A percentile compares a stretch with the other conserved stretches of the same genome.
Evolutionary conservation across 805 yeast genomes (phyloP).

Genomic region (Pichia kluyveri): DNA sequence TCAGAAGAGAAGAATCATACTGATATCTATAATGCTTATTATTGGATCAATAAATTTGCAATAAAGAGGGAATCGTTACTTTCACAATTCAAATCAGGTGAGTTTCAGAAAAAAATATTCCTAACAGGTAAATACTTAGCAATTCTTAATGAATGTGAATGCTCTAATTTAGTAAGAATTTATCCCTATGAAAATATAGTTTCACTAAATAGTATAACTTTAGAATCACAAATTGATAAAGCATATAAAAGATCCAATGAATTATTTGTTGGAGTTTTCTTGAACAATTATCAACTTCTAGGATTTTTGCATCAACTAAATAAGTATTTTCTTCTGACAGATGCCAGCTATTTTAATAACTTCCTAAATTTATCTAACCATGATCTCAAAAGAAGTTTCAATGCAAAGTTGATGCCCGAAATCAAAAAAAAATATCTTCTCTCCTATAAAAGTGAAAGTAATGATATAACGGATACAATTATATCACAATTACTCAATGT

Average conservation of each 20-base stretch:
- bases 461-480: background rate
- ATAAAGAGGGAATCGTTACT: constrained; percentile 70
- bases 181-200: constrained; percentile 4
- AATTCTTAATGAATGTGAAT: constrained; percentile 43
- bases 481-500: background rate
- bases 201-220: constrained; percentile 24
- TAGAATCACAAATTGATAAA: constrained; percentile 46
- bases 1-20: constrained; percentile 23
- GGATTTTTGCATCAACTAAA: constrained; percentile 42
- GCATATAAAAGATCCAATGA: constrained; percentile 64
- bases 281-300: constrained; percentile 49
- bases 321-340: constrained; percentile 46
- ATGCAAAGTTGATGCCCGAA: constrained; percentile 20
- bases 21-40: constrained; percentile 34
- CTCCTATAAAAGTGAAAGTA: constrained; percentile 11
- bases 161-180: background rate
- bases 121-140: constrained; percentile 81
- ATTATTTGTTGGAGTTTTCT: constrained; percentile 45
- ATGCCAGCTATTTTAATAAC: constrained; percentile 40
- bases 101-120: constrained; percentile 54
- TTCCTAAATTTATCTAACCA: constrained; percentile 42
- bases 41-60: constrained; percentile 70
- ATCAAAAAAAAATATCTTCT: constrained; percentile 25
- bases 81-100: constrained; percentile 45
- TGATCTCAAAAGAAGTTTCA: constrained; percentile 39